Evolutionary conservation across 2,329 filamentous ascomycete species (phyloP).

Genomic region (Orbilia oligospora): DNA sequence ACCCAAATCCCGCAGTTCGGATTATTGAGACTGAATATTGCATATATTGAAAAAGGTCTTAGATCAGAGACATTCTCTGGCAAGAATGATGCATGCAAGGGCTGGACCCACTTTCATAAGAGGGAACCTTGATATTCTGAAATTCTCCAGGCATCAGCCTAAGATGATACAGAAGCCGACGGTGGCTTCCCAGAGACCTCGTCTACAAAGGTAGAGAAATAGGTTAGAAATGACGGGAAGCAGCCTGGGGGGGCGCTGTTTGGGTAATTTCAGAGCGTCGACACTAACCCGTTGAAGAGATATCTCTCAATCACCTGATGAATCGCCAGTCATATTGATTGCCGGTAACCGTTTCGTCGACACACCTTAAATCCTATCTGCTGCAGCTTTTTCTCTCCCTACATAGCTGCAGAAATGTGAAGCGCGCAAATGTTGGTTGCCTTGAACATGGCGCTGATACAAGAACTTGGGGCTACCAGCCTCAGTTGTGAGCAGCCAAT

Average conservation of each 20-base stretch:
- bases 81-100: conserved; percentile 60
- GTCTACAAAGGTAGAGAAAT: conserved; percentile 42
- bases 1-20: conserved; percentile 56
- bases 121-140: conserved; percentile 40
- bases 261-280: conserved; percentile 43
- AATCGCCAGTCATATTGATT: conserved; percentile 8
- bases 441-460: conserved; percentile 47
- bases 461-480: conserved; percentile 28
- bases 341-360: conserved; percentile 29
- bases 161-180: conserved; percentile 57
- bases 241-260: conserved; percentile 53
- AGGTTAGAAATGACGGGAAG: conserved; percentile 38
- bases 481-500: conserved; percentile 45
- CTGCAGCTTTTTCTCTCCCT: conserved; percentile 25
- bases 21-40: conserved; percentile 43
- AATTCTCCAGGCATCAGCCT: conserved; percentile 51
- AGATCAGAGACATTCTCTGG: conserved; percentile 59
- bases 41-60: conserved; percentile 39
- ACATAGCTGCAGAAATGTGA: conserved; percentile 19
- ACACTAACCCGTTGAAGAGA: conserved; percentile 45
- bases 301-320: conserved; percentile 50
- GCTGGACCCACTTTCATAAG: conserved; percentile 37
- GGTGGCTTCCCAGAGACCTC: conserved; percentile 54
- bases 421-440: conserved; percentile 47
- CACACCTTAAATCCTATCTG: conserved; percentile 27